A percentile compares a stretch with the other conserved stretches of the same genome.
phyloP scores from a whole-genome alignment of 2,329 filamentous ascomycete species.

The Colletotrichum tofieldiae region DNA sequence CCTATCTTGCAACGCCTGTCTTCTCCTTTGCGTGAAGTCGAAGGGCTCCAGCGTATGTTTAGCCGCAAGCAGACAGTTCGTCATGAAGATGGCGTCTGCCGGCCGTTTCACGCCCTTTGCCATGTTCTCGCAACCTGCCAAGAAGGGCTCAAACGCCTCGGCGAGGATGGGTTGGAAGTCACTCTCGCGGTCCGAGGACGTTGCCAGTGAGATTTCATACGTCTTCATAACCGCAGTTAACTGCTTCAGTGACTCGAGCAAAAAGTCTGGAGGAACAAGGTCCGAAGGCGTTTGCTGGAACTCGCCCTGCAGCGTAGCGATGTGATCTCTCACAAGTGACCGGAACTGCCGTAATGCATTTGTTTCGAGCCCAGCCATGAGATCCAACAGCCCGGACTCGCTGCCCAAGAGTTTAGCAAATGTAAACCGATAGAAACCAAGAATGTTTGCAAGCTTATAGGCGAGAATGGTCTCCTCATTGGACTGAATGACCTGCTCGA shows the following conservation, averaged over 20 bases:
- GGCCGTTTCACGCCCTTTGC: slow-evolving; percentile 73
- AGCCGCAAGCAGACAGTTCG: slow-evolving; percentile 79
- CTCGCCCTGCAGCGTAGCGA: slow-evolving; percentile 81
- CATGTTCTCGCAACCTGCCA: slow-evolving; percentile 81
- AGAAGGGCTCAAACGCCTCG: slow-evolving; percentile 89
- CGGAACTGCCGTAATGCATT: slow-evolving; percentile 89
- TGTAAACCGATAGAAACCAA: slow-evolving; percentile 90
- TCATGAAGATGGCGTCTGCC: slow-evolving; percentile 76
- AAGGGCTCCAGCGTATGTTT: slow-evolving; percentile 70
- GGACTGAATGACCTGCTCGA: slow-evolving; percentile 92
- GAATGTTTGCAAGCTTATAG: slow-evolving; percentile 91
- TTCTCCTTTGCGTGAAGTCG: slow-evolving; percentile 74
- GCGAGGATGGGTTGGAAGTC: slow-evolving; percentile 83
- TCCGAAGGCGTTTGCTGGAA: slow-evolving; percentile 80
- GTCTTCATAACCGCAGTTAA: slow-evolving; percentile 86
- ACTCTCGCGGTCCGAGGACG: slow-evolving; percentile 71
- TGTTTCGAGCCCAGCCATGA: slow-evolving; percentile 78
- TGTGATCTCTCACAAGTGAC: slow-evolving; percentile 84
- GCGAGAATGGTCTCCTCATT: slow-evolving; percentile 91
- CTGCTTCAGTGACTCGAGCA: slow-evolving; percentile 84
- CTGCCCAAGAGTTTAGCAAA: slow-evolving; percentile 84
- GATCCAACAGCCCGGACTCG: slow-evolving; percentile 78
- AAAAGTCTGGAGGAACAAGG: slow-evolving; percentile 83
- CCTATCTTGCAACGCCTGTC: slow-evolving; percentile 69
- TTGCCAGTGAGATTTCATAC: slow-evolving; percentile 85